Evolutionary conservation across 345 rosid genomes (phyloP), one percentile per base, ranked within the genome.

Genomic region (Eucalyptus caleyi): DNA sequence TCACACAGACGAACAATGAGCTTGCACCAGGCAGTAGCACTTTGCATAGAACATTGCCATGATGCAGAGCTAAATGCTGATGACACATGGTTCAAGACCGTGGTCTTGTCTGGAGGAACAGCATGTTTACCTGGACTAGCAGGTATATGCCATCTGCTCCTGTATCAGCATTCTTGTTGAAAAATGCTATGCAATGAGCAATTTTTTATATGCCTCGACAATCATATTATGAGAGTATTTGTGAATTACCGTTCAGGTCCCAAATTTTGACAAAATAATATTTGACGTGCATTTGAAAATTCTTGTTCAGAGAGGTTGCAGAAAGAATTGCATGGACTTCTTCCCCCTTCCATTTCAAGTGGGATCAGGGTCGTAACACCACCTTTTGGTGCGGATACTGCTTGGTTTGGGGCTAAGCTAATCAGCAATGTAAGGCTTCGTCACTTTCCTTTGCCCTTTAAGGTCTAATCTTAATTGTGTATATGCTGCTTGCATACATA

Each of bases 41-140:
- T 95, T 49, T 97, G 99, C 93, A 97, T 97, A 95, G 98, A 97
- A 88, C 99, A 97, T 92, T 97, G 99, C 90, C 94, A 95, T 90
- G 92, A 92, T 72, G 96, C 98, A 3, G 96, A 94, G 89, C 93
- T 97, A 80, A 72, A 93, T 86, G 93, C 92, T 59, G 97, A 97
- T 54, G 95, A 93, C 92, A 86, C 94, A 92, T 97, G 99, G 99
- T 97, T 94, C 95, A 97, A 97, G 94, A 96, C 98, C 42, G 94
- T 97, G 89, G 96, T 97, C 90, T 89, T 97, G 91, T 90, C 97
- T 5, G 99, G 99, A 69, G 99, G 99, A 86, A 93, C 95, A 65
- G 97, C 97, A 6, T 95, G 98, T 93, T 94, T 97, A 89, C 98
- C 99, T 23, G 98, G 99, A 67, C 95, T 97, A 56, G 94, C 97